Evolutionary conservation across 139 green algal species (phyloP).

Genomic region (Diplosphaera chodatii): DNA sequence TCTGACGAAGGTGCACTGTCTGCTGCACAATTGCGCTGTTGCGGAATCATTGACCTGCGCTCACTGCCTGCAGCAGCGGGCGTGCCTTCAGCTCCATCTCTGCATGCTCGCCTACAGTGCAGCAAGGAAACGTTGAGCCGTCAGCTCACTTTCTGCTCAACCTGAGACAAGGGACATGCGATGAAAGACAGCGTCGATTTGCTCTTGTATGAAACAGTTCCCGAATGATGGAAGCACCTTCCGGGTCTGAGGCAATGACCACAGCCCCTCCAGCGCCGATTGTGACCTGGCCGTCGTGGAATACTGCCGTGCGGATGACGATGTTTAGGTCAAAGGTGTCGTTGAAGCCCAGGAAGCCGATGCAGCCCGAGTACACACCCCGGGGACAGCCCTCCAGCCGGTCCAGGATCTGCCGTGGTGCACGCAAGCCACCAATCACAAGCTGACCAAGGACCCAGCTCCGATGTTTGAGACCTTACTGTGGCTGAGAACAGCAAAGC

Average conservation of each 20-base stretch:
- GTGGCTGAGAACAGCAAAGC: too few relatives aligned
- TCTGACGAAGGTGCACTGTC: too few relatives aligned
- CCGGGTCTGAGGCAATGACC: constrained; percentile 72
- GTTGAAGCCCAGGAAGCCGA: constrained; percentile 88
- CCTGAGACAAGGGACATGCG: too few relatives aligned
- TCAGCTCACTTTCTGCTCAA: too few relatives aligned
- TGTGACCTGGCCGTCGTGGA: constrained; percentile 31
- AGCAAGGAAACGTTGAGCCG: too few relatives aligned
- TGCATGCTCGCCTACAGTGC: constrained; percentile 81
- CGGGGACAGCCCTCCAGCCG: constrained; percentile 68
- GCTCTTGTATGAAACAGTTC: too few relatives aligned
- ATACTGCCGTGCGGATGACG: constrained; percentile 90
- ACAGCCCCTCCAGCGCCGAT: constrained; percentile 94
- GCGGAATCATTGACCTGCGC: background rate
- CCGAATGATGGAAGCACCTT: too few relatives aligned
- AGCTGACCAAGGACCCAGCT: too few relatives aligned
- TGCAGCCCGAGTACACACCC: constrained; percentile 84
- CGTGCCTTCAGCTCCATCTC: constrained; percentile 94
- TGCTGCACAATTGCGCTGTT: too few relatives aligned
- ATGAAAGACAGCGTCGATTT: too few relatives aligned
- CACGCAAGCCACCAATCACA: too few relatives aligned
- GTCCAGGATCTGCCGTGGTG: constrained; percentile 86
- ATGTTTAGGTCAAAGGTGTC: constrained; percentile 97
- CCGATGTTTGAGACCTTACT: too few relatives aligned
- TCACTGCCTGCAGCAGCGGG: constrained; percentile 47